Percentiles rank a stretch among this genome's conserved stretches.
Conservation (phyloP, 2,329 filamentous ascomycete genomes). For the Harringtonia lauricola region DNA sequence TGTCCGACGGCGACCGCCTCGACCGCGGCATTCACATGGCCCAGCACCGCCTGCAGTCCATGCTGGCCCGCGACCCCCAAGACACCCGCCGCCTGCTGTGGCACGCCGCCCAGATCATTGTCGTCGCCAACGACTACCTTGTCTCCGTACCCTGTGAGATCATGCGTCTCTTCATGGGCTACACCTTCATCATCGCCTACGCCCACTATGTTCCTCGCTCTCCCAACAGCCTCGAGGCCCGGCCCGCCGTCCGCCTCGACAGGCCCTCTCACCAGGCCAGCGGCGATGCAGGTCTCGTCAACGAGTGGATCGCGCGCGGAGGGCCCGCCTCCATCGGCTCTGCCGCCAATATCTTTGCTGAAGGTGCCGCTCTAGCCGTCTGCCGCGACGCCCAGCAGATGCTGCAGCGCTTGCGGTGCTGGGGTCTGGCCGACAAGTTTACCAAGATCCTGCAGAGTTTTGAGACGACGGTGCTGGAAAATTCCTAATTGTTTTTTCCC, state of each 20-base stretch:
- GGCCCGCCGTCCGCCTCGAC: conserved; percentile 12
- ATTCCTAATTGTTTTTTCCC: too few relatives aligned
- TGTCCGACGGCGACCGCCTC: conserved; percentile 8
- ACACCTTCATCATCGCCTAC: conserved; percentile 18
- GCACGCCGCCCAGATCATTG: conserved; percentile 20
- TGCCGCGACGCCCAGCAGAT: conserved; percentile 15
- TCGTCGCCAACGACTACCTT: conserved; percentile 17
- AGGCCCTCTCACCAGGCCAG: conserved; percentile 7
- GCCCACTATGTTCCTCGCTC: conserved; percentile 13
- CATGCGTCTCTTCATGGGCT: conserved; percentile 21
- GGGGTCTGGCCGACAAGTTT: conserved; percentile 20
- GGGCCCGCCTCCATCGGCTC: conserved; percentile 16
- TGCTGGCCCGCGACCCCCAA: conserved; percentile 12
- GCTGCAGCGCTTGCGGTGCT: conserved; percentile 14
- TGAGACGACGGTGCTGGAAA: conserved; percentile 1
- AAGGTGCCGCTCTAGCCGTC: conserved; percentile 10
- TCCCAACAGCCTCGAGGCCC: background rate
- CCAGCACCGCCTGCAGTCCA: conserved; percentile 13
- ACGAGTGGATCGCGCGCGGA: conserved; percentile 15
- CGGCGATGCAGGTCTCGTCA: conserved; percentile 3
- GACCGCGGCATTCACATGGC: conserved; percentile 14
- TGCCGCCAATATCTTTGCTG: conserved; percentile 12
- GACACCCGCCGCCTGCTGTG: conserved; percentile 15
- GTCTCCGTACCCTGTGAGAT: conserved; percentile 20
- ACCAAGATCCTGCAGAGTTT: conserved; percentile 15